phyloP scores from a whole-genome alignment of 176 grass and related monocot genomes.

The Lolium multiflorum region DNA sequence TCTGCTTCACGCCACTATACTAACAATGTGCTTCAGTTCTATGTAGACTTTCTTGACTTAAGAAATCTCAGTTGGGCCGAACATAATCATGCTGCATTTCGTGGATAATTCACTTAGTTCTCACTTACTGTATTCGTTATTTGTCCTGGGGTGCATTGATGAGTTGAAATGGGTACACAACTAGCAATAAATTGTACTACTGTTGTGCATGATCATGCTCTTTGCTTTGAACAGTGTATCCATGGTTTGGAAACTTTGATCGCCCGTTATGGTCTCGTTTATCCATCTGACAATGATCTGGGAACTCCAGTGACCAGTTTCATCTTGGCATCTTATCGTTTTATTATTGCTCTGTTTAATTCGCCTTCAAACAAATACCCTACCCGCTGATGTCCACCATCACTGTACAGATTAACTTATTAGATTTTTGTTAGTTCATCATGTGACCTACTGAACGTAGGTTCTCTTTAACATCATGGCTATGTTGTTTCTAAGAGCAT shows the following conservation, averaged over 20 bases:
- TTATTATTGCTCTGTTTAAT: background rate
- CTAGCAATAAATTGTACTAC: background rate
- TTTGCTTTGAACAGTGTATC: conserved; percentile 11
- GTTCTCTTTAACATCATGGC: background rate
- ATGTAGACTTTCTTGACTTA: no score
- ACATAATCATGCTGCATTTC: background rate
- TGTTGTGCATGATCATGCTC: background rate
- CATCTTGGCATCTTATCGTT: background rate
- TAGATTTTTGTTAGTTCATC: background rate
- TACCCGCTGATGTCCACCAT: background rate
- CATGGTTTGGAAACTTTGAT: background rate
- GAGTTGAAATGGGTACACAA: background rate
- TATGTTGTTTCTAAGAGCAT: background rate
- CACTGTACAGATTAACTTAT: background rate
- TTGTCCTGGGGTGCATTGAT: background rate
- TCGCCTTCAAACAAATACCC: background rate
- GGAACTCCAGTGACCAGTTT: background rate
- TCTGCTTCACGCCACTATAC: background rate
- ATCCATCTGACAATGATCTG: background rate
- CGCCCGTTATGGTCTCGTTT: background rate
- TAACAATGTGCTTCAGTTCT: no score
- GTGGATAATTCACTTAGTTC: no score
- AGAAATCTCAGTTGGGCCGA: no score
- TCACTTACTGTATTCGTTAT: no score
- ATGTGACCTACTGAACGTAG: background rate